These are phyloP conservation scores for Carex cristatella DNA, from an alignment of 176 grass and related monocot species.

Conservation along the genomic window DNA sequence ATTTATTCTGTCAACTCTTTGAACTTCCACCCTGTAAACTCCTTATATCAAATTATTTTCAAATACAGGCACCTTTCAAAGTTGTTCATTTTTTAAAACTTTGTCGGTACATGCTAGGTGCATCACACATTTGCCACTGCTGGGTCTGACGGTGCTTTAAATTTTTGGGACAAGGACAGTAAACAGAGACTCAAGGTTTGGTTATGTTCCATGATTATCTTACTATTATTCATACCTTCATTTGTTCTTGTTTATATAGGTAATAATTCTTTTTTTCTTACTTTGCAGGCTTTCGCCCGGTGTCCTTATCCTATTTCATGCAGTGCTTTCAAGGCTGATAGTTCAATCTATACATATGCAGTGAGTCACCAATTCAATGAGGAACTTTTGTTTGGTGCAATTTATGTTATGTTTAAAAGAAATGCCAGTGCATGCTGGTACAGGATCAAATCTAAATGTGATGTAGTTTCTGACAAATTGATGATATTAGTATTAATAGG, in stretches of 20 bases:
- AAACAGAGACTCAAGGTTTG: constrained; percentile 73
- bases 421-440: not conserved
- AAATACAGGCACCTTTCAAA: not conserved
- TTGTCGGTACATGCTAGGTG: constrained; percentile 32
- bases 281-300: constrained; percentile 62
- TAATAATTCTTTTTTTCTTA: not conserved
- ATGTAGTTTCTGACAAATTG: not conserved
- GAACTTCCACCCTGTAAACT: no score
- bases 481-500: no score
- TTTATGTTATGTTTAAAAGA: not conserved
- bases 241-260: not conserved
- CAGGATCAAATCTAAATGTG: not conserved
- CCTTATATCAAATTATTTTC: constrained; percentile 3
- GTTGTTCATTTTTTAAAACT: not conserved
- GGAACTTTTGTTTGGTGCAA: not conserved
- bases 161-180: no score
- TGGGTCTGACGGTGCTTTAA: constrained; percentile 85
- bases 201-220: constrained; percentile 28
- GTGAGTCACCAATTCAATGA: constrained; percentile 36
- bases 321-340: constrained; percentile 86
- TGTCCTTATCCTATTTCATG: constrained; percentile 81
- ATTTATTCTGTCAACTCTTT: no score
- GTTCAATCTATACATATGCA: constrained; percentile 90
- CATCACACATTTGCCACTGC: constrained; percentile 87
- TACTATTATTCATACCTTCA: not conserved